Percentiles rank a stretch among this genome's conserved stretches.
Evolutionary conservation across 352 stramenopile species (phyloP).

Genomic region (Globisporangium alternatum): DNA sequence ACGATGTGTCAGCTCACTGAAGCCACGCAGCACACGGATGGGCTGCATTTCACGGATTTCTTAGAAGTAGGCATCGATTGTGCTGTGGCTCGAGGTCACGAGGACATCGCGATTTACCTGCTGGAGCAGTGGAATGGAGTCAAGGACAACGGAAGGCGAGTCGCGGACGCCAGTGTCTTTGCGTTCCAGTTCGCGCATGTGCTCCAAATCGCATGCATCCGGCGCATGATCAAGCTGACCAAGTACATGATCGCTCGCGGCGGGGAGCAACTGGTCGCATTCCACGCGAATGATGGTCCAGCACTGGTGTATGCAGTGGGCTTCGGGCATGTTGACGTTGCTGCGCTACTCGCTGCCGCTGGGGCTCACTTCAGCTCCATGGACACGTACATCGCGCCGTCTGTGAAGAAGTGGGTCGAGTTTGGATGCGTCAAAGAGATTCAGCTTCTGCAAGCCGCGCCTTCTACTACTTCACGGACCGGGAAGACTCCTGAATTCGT

Average conservation of each 20-base stretch:
- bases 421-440: slow-evolving; percentile 42
- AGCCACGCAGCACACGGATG: slow-evolving; percentile 18
- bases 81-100: slow-evolving; percentile 51
- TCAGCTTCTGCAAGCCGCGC: slow-evolving; percentile 10
- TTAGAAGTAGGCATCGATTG: slow-evolving; percentile 56
- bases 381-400: slow-evolving; percentile 45
- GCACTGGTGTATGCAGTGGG: slow-evolving; percentile 61
- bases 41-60: slow-evolving; percentile 52
- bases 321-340: slow-evolving; percentile 48
- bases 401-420: slow-evolving; percentile 62
- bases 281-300: slow-evolving; percentile 58
- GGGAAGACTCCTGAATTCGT: slow-evolving; percentile 17
- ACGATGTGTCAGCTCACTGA: neutral
- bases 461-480: neutral
- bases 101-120: slow-evolving; percentile 58
- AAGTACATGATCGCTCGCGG: slow-evolving; percentile 51
- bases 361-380: slow-evolving; percentile 53
- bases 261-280: slow-evolving; percentile 49
- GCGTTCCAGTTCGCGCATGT: slow-evolving; percentile 65
- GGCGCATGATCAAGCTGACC: slow-evolving; percentile 34
- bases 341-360: slow-evolving; percentile 27
- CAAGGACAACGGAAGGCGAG: slow-evolving; percentile 33
- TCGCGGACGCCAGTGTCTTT: slow-evolving; percentile 38
- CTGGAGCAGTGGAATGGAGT: slow-evolving; percentile 46
- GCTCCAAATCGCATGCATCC: slow-evolving; percentile 68